These are phyloP conservation scores for Thelephora aurantiotincta DNA, from an alignment of 768 basidiomycete genomes.

Conservation along the genomic window DNA sequence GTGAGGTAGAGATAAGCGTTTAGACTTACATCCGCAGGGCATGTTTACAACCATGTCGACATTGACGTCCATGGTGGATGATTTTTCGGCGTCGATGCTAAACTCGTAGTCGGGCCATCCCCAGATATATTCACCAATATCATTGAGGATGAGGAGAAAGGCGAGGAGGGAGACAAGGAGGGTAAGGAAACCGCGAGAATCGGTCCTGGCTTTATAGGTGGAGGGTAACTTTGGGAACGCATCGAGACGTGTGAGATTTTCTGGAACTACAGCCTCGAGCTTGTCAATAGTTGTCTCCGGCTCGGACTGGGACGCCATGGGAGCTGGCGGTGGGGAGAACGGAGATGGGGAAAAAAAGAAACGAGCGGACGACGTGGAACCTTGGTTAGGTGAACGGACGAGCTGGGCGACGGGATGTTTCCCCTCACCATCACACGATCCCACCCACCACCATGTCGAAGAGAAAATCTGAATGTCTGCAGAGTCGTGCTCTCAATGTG, in stretches of 20 bases:
- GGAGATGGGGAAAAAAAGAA: too few species aligned
- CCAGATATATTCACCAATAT: constrained; percentile 83
- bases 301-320: constrained; percentile 3
- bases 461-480: constrained; percentile 19
- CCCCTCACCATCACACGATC: too few species aligned
- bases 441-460: too few species aligned
- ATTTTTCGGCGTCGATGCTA: constrained; percentile 56
- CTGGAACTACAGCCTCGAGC: constrained; percentile 50
- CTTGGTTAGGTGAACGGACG: too few species aligned
- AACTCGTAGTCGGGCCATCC: constrained; percentile 90
- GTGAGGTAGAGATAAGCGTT: too few species aligned
- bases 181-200: constrained; percentile 72
- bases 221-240: constrained; percentile 79
- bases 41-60: constrained; percentile 88
- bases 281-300: constrained; percentile 33
- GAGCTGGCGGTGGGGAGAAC: too few species aligned
- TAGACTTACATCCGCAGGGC: constrained; percentile 75
- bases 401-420: too few species aligned
- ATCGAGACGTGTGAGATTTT: constrained; percentile 62
- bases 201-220: constrained; percentile 68
- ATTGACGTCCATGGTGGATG: constrained; percentile 67
- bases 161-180: constrained; percentile 53
- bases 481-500: constrained; percentile 47
- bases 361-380: too few species aligned
- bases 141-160: constrained; percentile 70